Evolutionary conservation across 2,329 filamentous ascomycete species (phyloP), one percentile per base, ranked within the genome.

Genomic region (Phyllosticta citriasiana): DNA sequence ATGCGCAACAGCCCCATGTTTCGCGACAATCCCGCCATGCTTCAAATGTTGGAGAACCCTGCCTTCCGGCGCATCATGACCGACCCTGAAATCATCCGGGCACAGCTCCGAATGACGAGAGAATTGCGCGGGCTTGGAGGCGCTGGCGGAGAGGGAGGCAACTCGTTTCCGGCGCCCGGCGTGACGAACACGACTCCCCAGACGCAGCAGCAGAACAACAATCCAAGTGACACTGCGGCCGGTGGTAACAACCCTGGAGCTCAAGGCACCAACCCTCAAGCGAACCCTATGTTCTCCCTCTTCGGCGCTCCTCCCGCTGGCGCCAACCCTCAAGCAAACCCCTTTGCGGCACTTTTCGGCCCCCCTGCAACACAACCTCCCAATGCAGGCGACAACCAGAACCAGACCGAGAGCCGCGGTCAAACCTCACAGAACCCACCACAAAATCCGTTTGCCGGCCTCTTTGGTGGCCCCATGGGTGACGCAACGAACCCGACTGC

Each of bases 51-150:
- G 68, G 87, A 91, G 63, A 94, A 92, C 25, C 92, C 92, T 0
- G 84, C 91, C 65, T 91, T 97, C 77, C 84, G 94, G 69, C 83
- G 88, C 57, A 94, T 97, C 88, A 87, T 99, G 82, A 93, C 91
- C 64, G 91, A 95, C 71, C 94, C 94, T 3, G 84, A 91, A 53
- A 85, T 91, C 67, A 84, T 99, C 65, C 82, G 91, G 62, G 86
- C 89, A 72, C 90, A 92, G 68, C 84, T 90, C 69, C 85, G 90
- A 64, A 88, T 97, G 85, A 88, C 92, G 71, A 82, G 88, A 63
- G 75, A 76, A 62, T 83, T 86, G 77, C 77, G 78, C 6, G 76
- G 81, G 78, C 53, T 57, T 10, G 60, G 79, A 16, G 60, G 60
- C 16, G 27, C 27, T 76, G 60, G 72, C 68, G 62, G 79, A 60